These are phyloP conservation scores for Emergomyces pasteurianus DNA, from an alignment of 2,329 filamentous ascomycete species.

Conservation along the genomic window DNA sequence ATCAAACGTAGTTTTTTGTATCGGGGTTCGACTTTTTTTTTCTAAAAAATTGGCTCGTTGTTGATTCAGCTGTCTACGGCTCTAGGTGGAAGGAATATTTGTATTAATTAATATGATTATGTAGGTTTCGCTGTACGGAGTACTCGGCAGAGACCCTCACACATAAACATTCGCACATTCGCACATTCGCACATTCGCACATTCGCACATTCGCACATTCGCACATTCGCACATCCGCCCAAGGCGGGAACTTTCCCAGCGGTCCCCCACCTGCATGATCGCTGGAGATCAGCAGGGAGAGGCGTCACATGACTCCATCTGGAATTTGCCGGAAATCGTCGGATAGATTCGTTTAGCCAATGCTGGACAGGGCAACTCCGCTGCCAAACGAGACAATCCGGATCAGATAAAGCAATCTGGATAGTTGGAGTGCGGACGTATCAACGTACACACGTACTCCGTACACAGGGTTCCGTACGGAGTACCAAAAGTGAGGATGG, in stretches of 20 bases:
- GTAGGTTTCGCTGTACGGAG: no score
- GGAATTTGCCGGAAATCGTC: slow-evolving; percentile 4
- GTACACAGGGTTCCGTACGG: no score
- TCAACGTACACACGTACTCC: neutral
- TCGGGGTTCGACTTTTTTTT: no score
- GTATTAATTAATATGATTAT: no score
- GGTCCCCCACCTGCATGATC: no score
- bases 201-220: neutral
- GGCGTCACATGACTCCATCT: neutral
- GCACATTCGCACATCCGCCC: neutral
- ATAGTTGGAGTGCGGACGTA: neutral
- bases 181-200: neutral
- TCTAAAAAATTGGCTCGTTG: no score
- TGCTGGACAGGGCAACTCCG: neutral
- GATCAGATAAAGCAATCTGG: neutral
- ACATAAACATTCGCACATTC: neutral
- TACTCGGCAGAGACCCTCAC: no score
- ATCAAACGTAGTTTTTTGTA: no score
- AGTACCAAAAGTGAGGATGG: neutral
- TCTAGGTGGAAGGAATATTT: no score
- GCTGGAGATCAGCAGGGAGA: neutral
- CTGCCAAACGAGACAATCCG: neutral
- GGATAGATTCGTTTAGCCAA: slow-evolving; percentile 8
- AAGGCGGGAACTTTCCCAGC: neutral
- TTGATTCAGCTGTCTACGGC: no score